Base-by-base conservation (phyloP, 2,329 filamentous ascomycete species). In the Teratosphaeria pseudoeucalypti region DNA sequence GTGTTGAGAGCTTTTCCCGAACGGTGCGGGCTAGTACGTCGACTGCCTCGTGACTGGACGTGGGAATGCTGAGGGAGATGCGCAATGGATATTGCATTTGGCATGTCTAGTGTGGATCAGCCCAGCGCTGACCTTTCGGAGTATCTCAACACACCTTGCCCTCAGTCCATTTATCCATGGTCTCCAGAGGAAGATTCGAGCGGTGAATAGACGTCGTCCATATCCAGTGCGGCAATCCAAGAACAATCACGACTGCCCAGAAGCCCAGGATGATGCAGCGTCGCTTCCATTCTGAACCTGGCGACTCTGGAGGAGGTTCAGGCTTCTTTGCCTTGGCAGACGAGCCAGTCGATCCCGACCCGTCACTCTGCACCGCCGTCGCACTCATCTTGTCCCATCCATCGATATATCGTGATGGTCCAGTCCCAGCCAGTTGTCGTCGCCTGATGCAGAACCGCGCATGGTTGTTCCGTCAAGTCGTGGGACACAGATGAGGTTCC, bases 211-310 rank as follows among this genome's bases (percentile, higher is more conserved):
- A 88, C 3, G 94, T 99, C 0, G 94, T 97, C 73, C 85, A 86
- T 85, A 90, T 95, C 94, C 94, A 99, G 82, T 95, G 87, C 60
- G 94, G 94, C 65, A 99, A 74, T 2, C 94, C 94, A 6, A 99
- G 76, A 34, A 87, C 82, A 6, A 95, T 72, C 6, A 95, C 89
- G 43, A 97, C 85, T 5, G 85, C 78, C 94, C 94, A 99, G 74
- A 96, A 97, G 9, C 92, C 92, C 62, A 89, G 73, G 63, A 99
- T 85, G 56, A 97, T 87, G 63, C 80, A 79, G 55, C 84, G 83
- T 58, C 94, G 86, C 60, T 87, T 83, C 70, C 82, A 83, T 57
- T 87, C 78, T 63, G 87, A 85, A 65, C 86, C 81, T 23, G 82
- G 76, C 64, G 84, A 87, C 77, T 97, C 92, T 34, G 90, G 86